A percentile compares a stretch with the other conserved stretches of the same genome.
These are phyloP conservation scores for Neoascochyta sp. DNA, from an alignment of 2,329 filamentous ascomycete genomes.

Conservation along the genomic window DNA sequence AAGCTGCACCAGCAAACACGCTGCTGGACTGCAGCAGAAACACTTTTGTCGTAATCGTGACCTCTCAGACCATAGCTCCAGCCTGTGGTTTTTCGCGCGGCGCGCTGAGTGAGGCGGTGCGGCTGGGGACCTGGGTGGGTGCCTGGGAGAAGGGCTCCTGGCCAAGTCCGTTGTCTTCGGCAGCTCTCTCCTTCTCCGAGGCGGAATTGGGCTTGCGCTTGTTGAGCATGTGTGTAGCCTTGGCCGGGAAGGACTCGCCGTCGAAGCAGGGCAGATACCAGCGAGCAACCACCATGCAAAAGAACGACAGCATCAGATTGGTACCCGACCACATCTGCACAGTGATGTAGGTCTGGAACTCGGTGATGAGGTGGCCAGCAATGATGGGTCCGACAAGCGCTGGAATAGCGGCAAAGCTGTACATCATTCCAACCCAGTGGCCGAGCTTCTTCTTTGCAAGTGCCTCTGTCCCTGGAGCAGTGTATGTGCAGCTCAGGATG, in stretches of 20 bases:
- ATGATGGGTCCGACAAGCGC: slow-evolving; percentile 48
- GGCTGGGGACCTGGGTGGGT: slow-evolving; percentile 5
- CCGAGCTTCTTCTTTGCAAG: slow-evolving; percentile 43
- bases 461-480: slow-evolving; percentile 19
- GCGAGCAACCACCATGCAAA: slow-evolving; percentile 40
- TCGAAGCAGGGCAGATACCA: slow-evolving; percentile 32
- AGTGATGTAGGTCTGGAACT: slow-evolving; percentile 42
- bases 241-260: slow-evolving; percentile 19
- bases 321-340: slow-evolving; percentile 48
- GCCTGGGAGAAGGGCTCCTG: slow-evolving; percentile 6
- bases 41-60: too few relatives aligned
- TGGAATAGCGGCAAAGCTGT: slow-evolving; percentile 44
- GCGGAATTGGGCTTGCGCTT: slow-evolving; percentile 6
- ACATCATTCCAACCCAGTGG: slow-evolving; percentile 55
- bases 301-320: slow-evolving; percentile 41
- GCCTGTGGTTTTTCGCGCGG: too few relatives aligned
- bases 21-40: too few relatives aligned
- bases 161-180: too few relatives aligned
- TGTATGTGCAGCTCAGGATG: slow-evolving; percentile 41
- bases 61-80: too few relatives aligned
- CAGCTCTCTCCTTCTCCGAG: slow-evolving; percentile 6
- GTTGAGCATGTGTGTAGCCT: slow-evolving; percentile 12
- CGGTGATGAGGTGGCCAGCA: slow-evolving; percentile 45
- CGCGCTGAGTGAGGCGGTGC: slow-evolving; percentile 1
- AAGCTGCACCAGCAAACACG: too few relatives aligned